Evolutionary conservation across 2,329 filamentous ascomycete genomes (phyloP), one percentile per base, ranked within the genome.

Genomic region (Cladosporium sp.): DNA sequence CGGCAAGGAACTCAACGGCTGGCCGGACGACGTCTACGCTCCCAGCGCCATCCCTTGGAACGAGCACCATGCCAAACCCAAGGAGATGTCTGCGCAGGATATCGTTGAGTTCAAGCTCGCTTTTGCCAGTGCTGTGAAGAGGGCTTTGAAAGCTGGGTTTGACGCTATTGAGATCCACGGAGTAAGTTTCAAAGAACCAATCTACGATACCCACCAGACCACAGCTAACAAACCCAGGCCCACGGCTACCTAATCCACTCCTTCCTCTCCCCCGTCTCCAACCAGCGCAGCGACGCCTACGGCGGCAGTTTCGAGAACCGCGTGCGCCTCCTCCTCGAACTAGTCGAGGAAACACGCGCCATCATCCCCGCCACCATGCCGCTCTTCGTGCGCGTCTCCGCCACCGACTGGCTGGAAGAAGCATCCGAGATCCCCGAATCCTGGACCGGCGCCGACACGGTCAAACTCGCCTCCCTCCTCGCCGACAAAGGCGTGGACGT

Each of bases 151-250:
- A 9, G 85, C 83, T 1, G 89, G 89, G 0, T 80, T 88, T 43
- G 89, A 95, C 64, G 79, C 84, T 7, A 83, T 95, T 52, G 89
- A 95, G 66, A 81, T 95, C 44, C 89, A 93, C 70, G 80, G 78
- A 58, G 88, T 51, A 17, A 32, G 51, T 54, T 7, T 5, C 13
- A 32, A n/a, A n/a, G n/a, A n/a, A n/a, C n/a, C n/a, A n/a, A 13
- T 32, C n/a, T 18, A 17, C 22, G 12, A 7, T 12, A 1, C n/a
- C n/a, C 34, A 11, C n/a, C 5, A 13, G 7, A 11, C 24, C 2
- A 27, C 3, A 2, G 15, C 47, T 45, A n/a, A 42, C 43, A 18
- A 43, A 69, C 78, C 76, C 58, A 51, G 42, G 88, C 87, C 0
- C 87, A 92, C 61, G 88, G 88, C 1, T 93, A 91, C 63, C 77